These are phyloP conservation scores for Populus nigra DNA, from an alignment of 345 rosid species.

Conservation along the genomic window DNA sequence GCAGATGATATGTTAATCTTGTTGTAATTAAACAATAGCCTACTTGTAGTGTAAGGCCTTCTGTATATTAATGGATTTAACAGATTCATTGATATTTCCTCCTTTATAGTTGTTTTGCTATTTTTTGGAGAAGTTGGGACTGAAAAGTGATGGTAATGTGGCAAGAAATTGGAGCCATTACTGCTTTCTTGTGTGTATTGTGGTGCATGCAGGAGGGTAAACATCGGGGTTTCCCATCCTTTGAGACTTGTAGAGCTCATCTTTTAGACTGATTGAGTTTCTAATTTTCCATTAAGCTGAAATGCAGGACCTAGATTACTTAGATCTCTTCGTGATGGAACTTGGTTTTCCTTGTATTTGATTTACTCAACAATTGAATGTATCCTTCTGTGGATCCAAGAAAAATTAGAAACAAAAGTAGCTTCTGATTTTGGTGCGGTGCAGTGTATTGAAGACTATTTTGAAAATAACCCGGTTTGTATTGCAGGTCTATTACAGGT, in stretches of 20 bases:
- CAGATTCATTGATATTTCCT: not conserved
- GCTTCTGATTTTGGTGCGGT: not conserved
- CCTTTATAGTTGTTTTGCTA: not conserved
- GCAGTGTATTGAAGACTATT: not conserved
- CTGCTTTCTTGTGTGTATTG: not conserved
- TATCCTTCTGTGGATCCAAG: not conserved
- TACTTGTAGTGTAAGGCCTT: not conserved
- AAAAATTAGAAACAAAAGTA: not conserved
- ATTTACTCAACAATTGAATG: not conserved
- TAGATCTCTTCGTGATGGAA: not conserved
- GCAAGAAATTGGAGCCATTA: not conserved
- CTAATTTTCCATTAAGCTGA: not conserved
- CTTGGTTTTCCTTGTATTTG: not conserved
- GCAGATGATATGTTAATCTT: too few species aligned
- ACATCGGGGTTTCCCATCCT: not conserved
- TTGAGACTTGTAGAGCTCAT: not conserved
- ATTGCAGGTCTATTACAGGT: constrained; percentile 80
- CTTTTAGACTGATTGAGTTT: not conserved
- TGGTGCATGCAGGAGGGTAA: not conserved
- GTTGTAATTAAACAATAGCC: too few species aligned
- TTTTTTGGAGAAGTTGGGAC: not conserved
- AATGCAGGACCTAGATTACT: not conserved
- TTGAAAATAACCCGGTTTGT: not conserved
- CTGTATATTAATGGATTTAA: not conserved
- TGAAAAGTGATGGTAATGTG: not conserved